phyloP scores from a whole-genome alignment of 345 rosid species.

The Combretum micranthum region DNA sequence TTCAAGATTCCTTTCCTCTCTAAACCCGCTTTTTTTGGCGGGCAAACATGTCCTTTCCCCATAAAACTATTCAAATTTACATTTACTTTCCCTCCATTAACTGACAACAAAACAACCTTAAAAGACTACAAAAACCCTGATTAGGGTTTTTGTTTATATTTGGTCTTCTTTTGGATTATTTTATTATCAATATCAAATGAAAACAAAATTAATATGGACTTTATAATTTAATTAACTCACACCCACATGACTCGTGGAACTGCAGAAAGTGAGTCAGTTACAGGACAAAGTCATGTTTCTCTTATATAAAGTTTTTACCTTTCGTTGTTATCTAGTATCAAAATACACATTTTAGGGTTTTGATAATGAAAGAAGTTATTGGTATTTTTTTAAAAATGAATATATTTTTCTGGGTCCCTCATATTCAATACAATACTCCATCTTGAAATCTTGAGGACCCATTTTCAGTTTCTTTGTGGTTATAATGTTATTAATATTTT shows the following conservation, averaged over 20 bases:
- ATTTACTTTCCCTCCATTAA: conserved; percentile 29
- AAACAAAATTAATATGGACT: too few species aligned
- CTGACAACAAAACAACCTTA: conserved; percentile 13
- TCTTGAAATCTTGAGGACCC: conserved; percentile 11
- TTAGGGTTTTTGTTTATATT: conserved; percentile 1
- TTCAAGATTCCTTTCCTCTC: conserved; percentile 1
- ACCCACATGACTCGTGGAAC: too few species aligned
- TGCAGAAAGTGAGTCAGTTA: too few species aligned
- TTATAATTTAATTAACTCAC: too few species aligned
- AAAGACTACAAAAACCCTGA: conserved; percentile 21
- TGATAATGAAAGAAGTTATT: conserved; percentile 12
- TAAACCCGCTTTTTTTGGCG: conserved; percentile 37
- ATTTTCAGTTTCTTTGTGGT: conserved; percentile 9
- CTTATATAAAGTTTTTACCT: too few species aligned
- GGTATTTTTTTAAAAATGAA: conserved; percentile 16
- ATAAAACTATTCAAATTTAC: conserved; percentile 4
- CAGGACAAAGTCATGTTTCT: too few species aligned
- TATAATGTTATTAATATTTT: not conserved
- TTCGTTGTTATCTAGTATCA: too few species aligned
- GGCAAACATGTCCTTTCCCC: conserved; percentile 30
- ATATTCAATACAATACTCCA: conserved; percentile 18
- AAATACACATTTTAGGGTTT: not conserved
- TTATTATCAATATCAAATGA: too few species aligned
- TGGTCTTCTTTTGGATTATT: not conserved
- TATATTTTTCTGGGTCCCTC: conserved; percentile 25